Evolutionary conservation across 2,329 filamentous ascomycete genomes (phyloP), one percentile per base, ranked within the genome.

Genomic region (Arthrinium puccinioides): DNA sequence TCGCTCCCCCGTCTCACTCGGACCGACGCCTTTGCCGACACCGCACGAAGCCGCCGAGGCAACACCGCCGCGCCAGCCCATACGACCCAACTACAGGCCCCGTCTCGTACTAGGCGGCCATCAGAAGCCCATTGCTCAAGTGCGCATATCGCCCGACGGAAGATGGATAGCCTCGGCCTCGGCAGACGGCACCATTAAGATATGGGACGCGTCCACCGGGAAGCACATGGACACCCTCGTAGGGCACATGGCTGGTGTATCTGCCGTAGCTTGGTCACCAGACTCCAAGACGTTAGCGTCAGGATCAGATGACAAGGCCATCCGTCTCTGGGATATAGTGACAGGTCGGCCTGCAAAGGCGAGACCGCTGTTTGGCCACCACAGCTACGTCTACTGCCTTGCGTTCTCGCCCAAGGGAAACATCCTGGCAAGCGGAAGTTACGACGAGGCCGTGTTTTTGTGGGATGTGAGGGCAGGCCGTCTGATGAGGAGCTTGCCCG

Each of bases 351-450:
- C 74, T 11, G 72, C 70, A 41, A 68, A 70, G 20, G 66, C 68
- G 49, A 66, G 67, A 3, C 74, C 78, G 5, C 69, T 97, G 47
- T 71, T 84, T 18, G 90, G 92, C 3, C 92, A 98, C 53, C 88
- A 96, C 60, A 97, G 94, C 62, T 97, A 97, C 61, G 82, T 98
- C 21, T 95, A 94, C 62, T 87, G 84, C 35, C 70, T 98, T 23
- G 88, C 89, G 6, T 97, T 97, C 60, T 90, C 87, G n/a, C 92
- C 92, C 2, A 97, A 96, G 60, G 92, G 92, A 18, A 98, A 98
- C 55, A 95, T 97, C 56, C 75, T 98, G 23, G 92, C 89, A 13
- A 94, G 86, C 47, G 92, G 92, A 10, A 94, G 86, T 46, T 97
- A 96, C 62, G 92, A 98, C 49, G 92, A 98, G 66, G 92, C 92